Evolutionary conservation across 164 flowering plant genomes (phyloP), one percentile per base, ranked within the genome.

Genomic region (Annona cherimola): DNA sequence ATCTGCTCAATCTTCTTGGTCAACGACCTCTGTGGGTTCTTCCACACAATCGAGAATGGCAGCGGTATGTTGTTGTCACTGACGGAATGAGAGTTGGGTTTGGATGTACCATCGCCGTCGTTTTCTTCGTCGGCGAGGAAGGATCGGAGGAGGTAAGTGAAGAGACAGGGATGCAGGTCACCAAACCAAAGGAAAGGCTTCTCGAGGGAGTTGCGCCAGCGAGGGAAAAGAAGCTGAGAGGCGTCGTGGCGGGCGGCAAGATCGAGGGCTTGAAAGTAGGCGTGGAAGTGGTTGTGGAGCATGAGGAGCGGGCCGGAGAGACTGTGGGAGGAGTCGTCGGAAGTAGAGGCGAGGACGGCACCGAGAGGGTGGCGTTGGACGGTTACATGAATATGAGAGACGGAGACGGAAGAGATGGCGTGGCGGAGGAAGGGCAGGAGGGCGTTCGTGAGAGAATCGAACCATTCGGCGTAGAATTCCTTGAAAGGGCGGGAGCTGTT

Each of bases 111-210:
- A 0, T 50, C 42, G 0, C 41, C 68, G 5, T 70, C 81, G 4
- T 80, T 76, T 41, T 68, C 39, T 3, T 74, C 74, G 8, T 70
- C 69, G 1, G 79, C 79, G 42, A 88, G 77, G 65, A 87, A 81
- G 0, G 90, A 87, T 4, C 96, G 75, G 71, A 90, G 77, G 68
- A 92, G 89, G 69, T 83, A 85, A 67, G 86, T 87, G 83, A 90
- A 87, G 77, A 89, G 77, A 68, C 82, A 81, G 39, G 96, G 98
- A 76, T 92, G 98, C 71, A 89, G 76, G 61, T 90, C 93, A 40
- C 90, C 95, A 71, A 92, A 81, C 84, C 87, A 92, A 62, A 92
- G 91, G 77, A 90, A 89, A 62, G 98, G 94, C 42, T 70, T 80
- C 66, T 92, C 94, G 62, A 90, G 79, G 71, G 87, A 44, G 73